Evolutionary conservation across 2,329 filamentous ascomycete genomes (phyloP).

Genomic region (Fusarium falciforme): DNA sequence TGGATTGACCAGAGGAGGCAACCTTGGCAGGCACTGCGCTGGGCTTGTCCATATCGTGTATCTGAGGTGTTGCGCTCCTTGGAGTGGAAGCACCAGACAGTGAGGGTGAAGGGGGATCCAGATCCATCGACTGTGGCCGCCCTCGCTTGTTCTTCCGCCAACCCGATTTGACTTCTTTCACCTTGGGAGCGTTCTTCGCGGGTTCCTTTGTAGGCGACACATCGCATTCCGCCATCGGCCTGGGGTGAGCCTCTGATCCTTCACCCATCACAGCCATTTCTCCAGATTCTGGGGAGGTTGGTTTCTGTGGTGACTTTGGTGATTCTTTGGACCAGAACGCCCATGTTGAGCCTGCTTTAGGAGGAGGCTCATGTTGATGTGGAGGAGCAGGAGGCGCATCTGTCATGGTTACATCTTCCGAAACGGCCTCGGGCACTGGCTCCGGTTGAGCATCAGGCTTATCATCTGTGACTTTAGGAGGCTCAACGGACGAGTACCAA

Average conservation of each 20-base stretch:
- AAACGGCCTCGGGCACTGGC: slow-evolving; percentile 29
- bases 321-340: slow-evolving; percentile 81
- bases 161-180: slow-evolving; percentile 49
- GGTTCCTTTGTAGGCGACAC: slow-evolving; percentile 53
- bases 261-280: slow-evolving; percentile 69
- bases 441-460: slow-evolving; percentile 18
- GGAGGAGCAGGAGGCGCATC: slow-evolving; percentile 51
- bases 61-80: slow-evolving; percentile 23
- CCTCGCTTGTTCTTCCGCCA: slow-evolving; percentile 59
- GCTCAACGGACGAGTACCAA: slow-evolving; percentile 48
- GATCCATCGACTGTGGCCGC: slow-evolving; percentile 61
- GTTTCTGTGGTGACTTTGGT: slow-evolving; percentile 49
- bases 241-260: slow-evolving; percentile 66
- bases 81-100: slow-evolving; percentile 38
- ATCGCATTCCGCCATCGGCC: slow-evolving; percentile 57
- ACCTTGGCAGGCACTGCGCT: slow-evolving; percentile 10
- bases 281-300: slow-evolving; percentile 55
- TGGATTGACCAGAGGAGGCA: slow-evolving; percentile 44
- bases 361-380: slow-evolving; percentile 50
- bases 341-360: slow-evolving; percentile 75
- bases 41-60: slow-evolving; percentile 31
- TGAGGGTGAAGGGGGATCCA: slow-evolving; percentile 53
- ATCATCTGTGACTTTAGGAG: slow-evolving; percentile 23
- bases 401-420: slow-evolving; percentile 57
- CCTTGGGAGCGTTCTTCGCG: slow-evolving; percentile 40